Conservation (phyloP, 2,329 filamentous ascomycete genomes). For the Hypoxylon sp. region DNA sequence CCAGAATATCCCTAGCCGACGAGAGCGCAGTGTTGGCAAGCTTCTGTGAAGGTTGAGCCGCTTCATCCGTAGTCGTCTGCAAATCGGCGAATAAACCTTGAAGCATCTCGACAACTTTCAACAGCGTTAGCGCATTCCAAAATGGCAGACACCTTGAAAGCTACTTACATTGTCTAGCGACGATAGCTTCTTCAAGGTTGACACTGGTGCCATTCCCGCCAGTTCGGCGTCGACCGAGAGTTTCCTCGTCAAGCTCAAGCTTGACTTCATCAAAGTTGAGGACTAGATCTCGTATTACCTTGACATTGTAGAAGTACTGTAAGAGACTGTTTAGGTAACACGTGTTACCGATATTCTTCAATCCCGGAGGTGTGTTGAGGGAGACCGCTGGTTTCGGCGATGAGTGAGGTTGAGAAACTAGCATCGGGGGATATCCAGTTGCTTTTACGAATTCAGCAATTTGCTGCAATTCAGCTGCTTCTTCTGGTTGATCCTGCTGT, state of each 20-base stretch:
- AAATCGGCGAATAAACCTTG: conserved; percentile 78
- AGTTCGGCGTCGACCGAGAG: conserved; percentile 76
- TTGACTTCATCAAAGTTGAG: conserved; percentile 79
- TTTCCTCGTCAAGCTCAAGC: conserved; percentile 74
- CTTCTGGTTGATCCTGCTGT: conserved; percentile 36
- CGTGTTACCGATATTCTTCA: conserved; percentile 96
- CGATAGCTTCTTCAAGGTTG: conserved; percentile 70
- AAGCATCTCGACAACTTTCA: conserved; percentile 79
- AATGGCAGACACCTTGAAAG: not conserved
- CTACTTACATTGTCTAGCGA: conserved; percentile 80
- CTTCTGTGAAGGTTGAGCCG: conserved; percentile 79
- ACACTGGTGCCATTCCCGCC: conserved; percentile 72
- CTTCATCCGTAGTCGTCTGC: conserved; percentile 70
- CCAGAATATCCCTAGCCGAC: conserved; percentile 57
- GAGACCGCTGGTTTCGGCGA: conserved; percentile 47
- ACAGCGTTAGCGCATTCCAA: conserved; percentile 29
- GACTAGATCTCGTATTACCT: conserved; percentile 83
- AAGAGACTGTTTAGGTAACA: conserved; percentile 98
- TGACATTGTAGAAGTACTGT: conserved; percentile 94
- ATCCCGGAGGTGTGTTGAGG: conserved; percentile 80
- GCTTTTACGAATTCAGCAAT: conserved; percentile 45
- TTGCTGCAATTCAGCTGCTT: conserved; percentile 46
- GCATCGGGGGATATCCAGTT: conserved; percentile 28
- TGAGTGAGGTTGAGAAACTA: conserved; percentile 32
- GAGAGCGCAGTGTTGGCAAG: conserved; percentile 85